Evolutionary conservation across 2,329 filamentous ascomycete genomes (phyloP).

Genomic region (Cladorrhinum sp.): DNA sequence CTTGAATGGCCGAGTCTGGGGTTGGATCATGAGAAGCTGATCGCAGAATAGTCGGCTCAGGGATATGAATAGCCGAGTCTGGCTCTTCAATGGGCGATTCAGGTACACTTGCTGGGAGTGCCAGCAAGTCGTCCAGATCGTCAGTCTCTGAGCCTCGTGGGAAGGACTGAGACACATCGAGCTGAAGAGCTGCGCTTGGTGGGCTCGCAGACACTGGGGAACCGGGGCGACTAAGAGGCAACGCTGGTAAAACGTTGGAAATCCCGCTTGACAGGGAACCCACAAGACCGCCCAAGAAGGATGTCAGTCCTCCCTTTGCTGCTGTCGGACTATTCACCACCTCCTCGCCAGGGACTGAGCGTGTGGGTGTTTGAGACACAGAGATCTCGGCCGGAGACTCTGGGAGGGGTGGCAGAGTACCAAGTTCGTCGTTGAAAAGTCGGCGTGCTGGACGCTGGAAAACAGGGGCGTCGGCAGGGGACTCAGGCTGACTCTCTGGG

Average conservation of each 20-base stretch:
- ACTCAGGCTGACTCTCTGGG: not conserved
- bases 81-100: not conserved
- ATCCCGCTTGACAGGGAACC: not conserved
- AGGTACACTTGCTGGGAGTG: not conserved
- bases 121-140: not conserved
- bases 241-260: not conserved
- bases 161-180: not conserved
- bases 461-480: not conserved
- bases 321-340: not conserved
- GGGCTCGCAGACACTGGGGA: not conserved
- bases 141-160: not conserved
- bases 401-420: conserved; percentile 2
- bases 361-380: not conserved
- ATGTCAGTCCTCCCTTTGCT: not conserved
- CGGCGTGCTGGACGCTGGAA: not conserved
- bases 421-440: not conserved
- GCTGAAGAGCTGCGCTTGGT: not conserved
- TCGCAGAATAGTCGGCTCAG: not conserved
- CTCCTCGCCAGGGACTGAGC: not conserved
- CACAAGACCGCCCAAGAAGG: not conserved
- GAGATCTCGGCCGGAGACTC: not conserved
- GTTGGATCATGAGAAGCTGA: not conserved
- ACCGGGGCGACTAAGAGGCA: not conserved
- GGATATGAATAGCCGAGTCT: not conserved
- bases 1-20: not conserved